Evolutionary conservation across 176 grass and related monocot genomes (phyloP), one percentile per base, ranked within the genome.

Genomic region (Zizania latifolia): DNA sequence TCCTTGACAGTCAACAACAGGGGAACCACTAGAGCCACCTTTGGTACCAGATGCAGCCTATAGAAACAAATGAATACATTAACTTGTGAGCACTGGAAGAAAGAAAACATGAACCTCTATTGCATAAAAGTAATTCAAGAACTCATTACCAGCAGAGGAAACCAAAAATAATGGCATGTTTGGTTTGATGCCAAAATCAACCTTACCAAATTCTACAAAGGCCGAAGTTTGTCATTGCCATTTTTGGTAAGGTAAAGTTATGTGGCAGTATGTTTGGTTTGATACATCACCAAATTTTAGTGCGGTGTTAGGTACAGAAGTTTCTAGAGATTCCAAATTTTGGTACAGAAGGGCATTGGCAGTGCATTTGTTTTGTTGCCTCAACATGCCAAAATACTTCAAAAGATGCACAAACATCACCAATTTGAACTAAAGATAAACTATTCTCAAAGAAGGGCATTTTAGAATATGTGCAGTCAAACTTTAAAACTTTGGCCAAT

Each of bases 41-140:
- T 94, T 99, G 61, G 95, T 99, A 58, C 95, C 95, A 82, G 95
- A 99, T 81, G 95, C 95, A 39, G 95, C 95, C 95, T 99, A 62
- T 53, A 73, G 29, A 77, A 93, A 81, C 27, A 85, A 83, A 65
- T 51, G 19, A 29, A 60, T 23, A 30, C 1, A 26, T 79, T 74
- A 44, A 54, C 13, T 72, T 50, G 50, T 23, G 22, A 67, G 26
- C 51, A 51, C n/a, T 32, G 19, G 6, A 33, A 72, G 39, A 60
- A 78, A 38, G 24, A 67, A 62, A 65, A 58, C 24, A 71, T 58
- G 0, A 24, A 16, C 2, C 21, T 73, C 14, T 36, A 78, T 34
- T 50, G 34, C 16, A 59, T 43, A 58, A 62, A 68, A 16, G 8
- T n/a, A 73, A 65, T 29, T 33, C 15, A 68, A 78, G 30, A 87